Evolutionary conservation across 768 basidiomycete genomes (phyloP), one percentile per base, ranked within the genome.

Genomic region (Chlorophyllum brunneum): DNA sequence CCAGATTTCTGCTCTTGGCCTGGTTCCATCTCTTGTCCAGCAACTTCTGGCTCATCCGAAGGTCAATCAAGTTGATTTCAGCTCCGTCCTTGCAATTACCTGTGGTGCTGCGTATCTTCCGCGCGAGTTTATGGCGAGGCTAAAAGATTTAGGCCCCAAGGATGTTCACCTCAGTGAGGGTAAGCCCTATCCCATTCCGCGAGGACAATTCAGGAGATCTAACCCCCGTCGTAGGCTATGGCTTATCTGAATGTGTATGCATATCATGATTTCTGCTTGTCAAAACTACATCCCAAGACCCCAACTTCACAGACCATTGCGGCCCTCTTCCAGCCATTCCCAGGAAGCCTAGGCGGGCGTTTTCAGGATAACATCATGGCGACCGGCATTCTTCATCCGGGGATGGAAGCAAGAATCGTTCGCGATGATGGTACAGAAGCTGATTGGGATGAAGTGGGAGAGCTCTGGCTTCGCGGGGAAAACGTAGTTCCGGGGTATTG

Each of bases 21-120:
- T 85, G 2, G 75, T 86, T 9, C 87, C 87, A 0, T 86, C 86
- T 0, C 64, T 82, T 18, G 64, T 83, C 0, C 78, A 85, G 56
- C 85, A 86, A 56, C 67, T 89, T 5, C 76, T 85, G 2, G 74
- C 80, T 54, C 74, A 82, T 53, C 78, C 82, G 3, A 59, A 59
- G 10, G 70, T 74, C 6, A 63, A 70, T 24, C 71, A 75, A 29
- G 66, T 70, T 3, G 82, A 86, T 59, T 66, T 87, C 11, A 80
- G 75, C 56, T 77, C 74, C 0, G 58, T 88, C 1, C 61, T 66
- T 5, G 1, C 29, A 5, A 54, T 82, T 24, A 65, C 59, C 11
- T 75, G 74, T 51, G 86, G 85, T 2, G 87, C 82, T 0, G 85
- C 87, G 2, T 80, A 86, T 59, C 75, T 88, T n/a, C 82, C 87